These are phyloP conservation scores for Novymonas esmeraldas DNA, from an alignment of 208 protist genomes.

Conservation along the genomic window DNA sequence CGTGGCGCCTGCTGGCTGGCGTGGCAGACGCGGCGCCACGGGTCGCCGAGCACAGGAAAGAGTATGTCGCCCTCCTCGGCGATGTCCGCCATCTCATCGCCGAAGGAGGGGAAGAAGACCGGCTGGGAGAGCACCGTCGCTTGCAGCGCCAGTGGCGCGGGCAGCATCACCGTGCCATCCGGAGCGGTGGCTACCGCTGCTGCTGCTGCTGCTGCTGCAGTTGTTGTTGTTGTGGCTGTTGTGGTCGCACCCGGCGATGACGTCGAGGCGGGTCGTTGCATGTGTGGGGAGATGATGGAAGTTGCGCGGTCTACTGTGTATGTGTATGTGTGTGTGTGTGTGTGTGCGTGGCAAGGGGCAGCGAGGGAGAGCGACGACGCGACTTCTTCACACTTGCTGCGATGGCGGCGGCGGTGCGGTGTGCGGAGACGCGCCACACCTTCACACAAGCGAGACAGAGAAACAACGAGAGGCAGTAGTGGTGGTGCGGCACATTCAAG, in stretches of 20 bases:
- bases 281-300: neutral
- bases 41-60: conserved; percentile 49
- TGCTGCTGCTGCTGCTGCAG: neutral
- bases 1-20: too few species aligned
- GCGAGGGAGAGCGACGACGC: neutral
- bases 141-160: conserved; percentile 56
- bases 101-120: conserved; percentile 32
- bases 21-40: conserved; percentile 22
- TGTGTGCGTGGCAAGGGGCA: neutral
- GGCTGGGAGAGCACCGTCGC: conserved; percentile 59
- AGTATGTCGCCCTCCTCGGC: conserved; percentile 80
- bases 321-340: neutral
- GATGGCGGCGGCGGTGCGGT: too few species aligned
- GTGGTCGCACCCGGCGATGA: neutral
- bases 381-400: too few species aligned
- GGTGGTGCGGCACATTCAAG: too few species aligned
- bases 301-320: neutral
- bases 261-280: neutral
- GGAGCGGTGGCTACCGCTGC: conserved; percentile 15
- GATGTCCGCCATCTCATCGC: conserved; percentile 36
- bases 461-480: too few species aligned
- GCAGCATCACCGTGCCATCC: conserved; percentile 39
- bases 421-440: too few species aligned
- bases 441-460: too few species aligned
- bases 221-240: neutral